Evolutionary conservation across 805 yeast genomes (phyloP).

Genomic region (Starmerella davenportii): DNA sequence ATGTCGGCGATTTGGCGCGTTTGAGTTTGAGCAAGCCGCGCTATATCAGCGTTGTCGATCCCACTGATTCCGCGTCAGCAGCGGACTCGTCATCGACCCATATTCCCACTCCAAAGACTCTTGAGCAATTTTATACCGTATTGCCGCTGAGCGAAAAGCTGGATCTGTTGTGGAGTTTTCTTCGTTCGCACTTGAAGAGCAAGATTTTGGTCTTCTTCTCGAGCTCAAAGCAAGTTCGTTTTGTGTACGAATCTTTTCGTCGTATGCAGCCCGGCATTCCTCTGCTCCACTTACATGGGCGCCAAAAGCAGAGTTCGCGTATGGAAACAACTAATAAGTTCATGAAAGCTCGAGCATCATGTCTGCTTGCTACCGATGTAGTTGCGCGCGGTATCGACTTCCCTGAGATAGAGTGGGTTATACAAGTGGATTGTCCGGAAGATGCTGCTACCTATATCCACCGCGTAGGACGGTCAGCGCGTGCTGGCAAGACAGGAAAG

Average conservation of each 20-base stretch:
- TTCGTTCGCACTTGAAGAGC: slow-evolving; percentile 61
- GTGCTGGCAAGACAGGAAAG: slow-evolving; percentile 71
- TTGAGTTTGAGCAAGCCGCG: slow-evolving; percentile 48
- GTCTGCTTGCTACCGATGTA: slow-evolving; percentile 76
- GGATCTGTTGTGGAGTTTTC: slow-evolving; percentile 69
- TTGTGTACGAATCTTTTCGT: slow-evolving; percentile 69
- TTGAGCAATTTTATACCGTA: slow-evolving; percentile 67
- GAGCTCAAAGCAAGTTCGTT: slow-evolving; percentile 81
- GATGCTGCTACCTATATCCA: slow-evolving; percentile 79
- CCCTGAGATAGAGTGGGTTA: slow-evolving; percentile 90
- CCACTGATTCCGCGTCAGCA: slow-evolving; percentile 5
- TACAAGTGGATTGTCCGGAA: slow-evolving; percentile 83
- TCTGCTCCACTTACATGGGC: slow-evolving; percentile 66
- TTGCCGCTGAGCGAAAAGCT: slow-evolving; percentile 64
- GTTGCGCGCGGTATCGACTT: slow-evolving; percentile 87
- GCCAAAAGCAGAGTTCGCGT: slow-evolving; percentile 79
- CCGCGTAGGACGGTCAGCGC: slow-evolving; percentile 77
- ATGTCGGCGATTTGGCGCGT: slow-evolving; percentile 66
- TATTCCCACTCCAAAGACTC: slow-evolving; percentile 55
- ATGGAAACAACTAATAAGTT: slow-evolving; percentile 66
- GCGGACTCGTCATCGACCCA: slow-evolving; percentile 7
- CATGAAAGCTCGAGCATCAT: slow-evolving; percentile 58
- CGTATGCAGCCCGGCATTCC: slow-evolving; percentile 86
- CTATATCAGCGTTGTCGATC: slow-evolving; percentile 33
- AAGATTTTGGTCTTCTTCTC: slow-evolving; percentile 72